Conservation (phyloP, 2,329 filamentous ascomycete genomes). For the Paecilomyces dactylethromorphus region DNA sequence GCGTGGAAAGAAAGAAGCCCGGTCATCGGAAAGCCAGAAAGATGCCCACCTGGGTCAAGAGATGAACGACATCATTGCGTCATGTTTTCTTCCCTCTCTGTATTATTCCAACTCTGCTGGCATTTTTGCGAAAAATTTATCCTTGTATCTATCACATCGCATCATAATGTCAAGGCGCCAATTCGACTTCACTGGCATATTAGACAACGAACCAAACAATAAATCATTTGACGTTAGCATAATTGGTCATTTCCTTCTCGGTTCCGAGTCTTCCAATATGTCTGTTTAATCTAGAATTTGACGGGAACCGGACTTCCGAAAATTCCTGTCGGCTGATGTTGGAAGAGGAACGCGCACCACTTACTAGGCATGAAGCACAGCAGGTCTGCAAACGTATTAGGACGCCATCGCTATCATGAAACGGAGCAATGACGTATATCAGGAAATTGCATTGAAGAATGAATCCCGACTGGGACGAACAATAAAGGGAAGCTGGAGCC, state of each 20-base stretch:
- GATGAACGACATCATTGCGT: conserved; percentile 31
- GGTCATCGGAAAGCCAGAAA: conserved; percentile 95
- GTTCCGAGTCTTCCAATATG: too few relatives aligned
- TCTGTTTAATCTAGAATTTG: too few relatives aligned
- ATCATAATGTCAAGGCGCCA: conserved; percentile 3
- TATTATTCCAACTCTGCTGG: conserved; percentile 14
- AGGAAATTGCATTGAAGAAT: not conserved
- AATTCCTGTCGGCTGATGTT: not conserved
- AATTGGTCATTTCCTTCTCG: not conserved
- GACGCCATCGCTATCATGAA: not conserved
- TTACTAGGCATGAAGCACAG: not conserved
- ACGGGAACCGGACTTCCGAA: not conserved
- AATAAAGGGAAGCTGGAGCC: not conserved
- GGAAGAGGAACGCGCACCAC: not conserved
- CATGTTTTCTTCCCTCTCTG: conserved; percentile 5
- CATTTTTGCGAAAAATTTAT: conserved; percentile 12
- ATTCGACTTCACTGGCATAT: not conserved
- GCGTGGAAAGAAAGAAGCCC: conserved; percentile 96
- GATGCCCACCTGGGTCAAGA: conserved; percentile 97
- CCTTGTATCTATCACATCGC: conserved; percentile 10
- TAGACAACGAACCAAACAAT: not conserved
- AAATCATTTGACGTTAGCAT: not conserved
- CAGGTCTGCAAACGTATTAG: not conserved
- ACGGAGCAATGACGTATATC: not conserved
- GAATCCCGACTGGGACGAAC: not conserved